phyloP scores from a whole-genome alignment of 768 basidiomycete species.

The Tulasnella sp. region DNA sequence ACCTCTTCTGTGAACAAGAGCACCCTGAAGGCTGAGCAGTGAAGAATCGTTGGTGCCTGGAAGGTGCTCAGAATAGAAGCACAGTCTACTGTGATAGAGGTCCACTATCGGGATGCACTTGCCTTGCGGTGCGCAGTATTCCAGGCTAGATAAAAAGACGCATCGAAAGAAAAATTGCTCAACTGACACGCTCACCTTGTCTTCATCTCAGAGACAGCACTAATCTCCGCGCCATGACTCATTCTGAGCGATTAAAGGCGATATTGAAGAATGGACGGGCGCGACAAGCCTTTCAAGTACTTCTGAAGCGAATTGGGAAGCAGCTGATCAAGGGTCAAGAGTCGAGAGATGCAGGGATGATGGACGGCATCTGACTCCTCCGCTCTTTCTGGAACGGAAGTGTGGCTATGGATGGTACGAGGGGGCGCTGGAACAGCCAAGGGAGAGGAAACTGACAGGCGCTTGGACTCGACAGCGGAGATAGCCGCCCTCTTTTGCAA shows the following conservation, averaged over 20 bases:
- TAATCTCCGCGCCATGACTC: neutral
- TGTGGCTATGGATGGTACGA: neutral
- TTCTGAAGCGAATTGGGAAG: neutral
- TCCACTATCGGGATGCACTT: neutral
- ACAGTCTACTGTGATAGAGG: neutral
- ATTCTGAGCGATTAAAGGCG: neutral
- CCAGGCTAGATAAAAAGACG: neutral
- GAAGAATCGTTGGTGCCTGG: neutral
- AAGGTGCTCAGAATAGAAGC: neutral
- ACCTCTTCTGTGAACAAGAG: neutral
- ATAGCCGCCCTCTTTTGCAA: neutral
- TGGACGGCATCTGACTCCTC: neutral
- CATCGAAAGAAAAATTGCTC: neutral
- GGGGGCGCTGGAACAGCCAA: neutral
- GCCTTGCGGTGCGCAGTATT: neutral
- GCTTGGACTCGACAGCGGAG: neutral
- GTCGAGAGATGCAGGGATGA: neutral
- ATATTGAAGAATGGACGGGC: neutral
- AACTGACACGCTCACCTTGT: neutral
- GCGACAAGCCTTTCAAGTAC: neutral
- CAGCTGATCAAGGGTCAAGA: neutral
- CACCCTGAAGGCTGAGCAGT: neutral
- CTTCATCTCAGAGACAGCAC: neutral
- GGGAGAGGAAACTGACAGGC: neutral
- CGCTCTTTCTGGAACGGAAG: neutral